phyloP scores from a whole-genome alignment of 1,284 basidiomycete genomes.

The Ustilago shanxiensis region DNA sequence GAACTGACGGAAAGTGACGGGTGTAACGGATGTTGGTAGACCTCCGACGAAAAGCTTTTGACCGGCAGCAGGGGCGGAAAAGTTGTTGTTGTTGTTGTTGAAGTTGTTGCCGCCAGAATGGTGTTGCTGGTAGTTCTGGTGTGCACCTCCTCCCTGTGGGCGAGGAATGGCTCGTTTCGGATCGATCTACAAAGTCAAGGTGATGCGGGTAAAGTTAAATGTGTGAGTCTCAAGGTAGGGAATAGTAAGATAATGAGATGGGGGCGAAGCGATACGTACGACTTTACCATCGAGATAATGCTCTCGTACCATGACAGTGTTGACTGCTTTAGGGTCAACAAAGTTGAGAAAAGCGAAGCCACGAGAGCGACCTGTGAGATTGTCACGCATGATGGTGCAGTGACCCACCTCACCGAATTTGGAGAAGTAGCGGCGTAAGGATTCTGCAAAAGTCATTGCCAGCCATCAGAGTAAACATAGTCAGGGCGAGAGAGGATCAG shows the following conservation, averaged over 20 bases:
- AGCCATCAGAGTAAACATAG: slow-evolving; percentile 65
- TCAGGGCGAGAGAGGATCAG: background rate
- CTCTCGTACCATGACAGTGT: slow-evolving; percentile 85
- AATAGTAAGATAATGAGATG: background rate
- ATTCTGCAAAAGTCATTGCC: slow-evolving; percentile 73
- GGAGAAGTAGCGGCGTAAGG: slow-evolving; percentile 84
- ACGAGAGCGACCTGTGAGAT: slow-evolving; percentile 83
- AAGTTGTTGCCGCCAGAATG: slow-evolving; percentile 5
- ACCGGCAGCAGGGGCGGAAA: slow-evolving; percentile 7
- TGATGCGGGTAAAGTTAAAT: background rate
- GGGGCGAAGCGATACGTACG: slow-evolving; percentile 73
- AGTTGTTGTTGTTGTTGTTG: background rate
- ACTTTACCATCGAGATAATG: slow-evolving; percentile 94
- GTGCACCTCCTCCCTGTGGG: slow-evolving; percentile 44
- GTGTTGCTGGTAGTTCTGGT: slow-evolving; percentile 17
- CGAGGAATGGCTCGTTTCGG: slow-evolving; percentile 98
- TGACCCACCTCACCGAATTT: slow-evolving; percentile 92
- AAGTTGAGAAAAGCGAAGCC: slow-evolving; percentile 96
- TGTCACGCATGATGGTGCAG: slow-evolving; percentile 95
- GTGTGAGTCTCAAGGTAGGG: background rate
- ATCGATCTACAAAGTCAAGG: slow-evolving; percentile 81
- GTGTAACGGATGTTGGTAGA: slow-evolving; percentile 89
- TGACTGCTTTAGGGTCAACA: slow-evolving; percentile 85
- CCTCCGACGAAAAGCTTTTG: slow-evolving; percentile 89
- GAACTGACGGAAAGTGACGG: slow-evolving; percentile 90